phyloP scores from a whole-genome alignment of 352 stramenopile genomes.

The Phytophthora pseudosyringae region DNA sequence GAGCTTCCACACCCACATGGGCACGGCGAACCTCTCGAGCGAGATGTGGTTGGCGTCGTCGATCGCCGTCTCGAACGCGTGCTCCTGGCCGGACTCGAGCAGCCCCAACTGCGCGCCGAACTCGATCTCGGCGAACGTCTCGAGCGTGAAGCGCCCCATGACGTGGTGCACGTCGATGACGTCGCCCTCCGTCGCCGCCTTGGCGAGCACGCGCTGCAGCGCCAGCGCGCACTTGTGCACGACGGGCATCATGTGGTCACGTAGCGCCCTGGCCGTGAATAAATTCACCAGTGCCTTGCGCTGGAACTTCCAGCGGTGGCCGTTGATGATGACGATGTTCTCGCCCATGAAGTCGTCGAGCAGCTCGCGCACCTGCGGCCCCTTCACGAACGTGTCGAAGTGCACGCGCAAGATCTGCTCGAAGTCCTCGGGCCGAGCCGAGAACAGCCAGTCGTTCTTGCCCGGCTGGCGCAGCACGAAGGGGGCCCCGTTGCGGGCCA shows the following conservation, averaged over 20 bases:
- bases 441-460: conserved; percentile 48
- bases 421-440: conserved; percentile 46
- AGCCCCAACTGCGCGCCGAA: conserved; percentile 46
- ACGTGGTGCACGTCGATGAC: conserved; percentile 39
- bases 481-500: conserved; percentile 35
- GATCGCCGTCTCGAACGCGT: conserved; percentile 45
- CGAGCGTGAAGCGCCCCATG: conserved; percentile 48
- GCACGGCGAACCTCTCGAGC: conserved; percentile 33
- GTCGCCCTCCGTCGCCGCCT: conserved; percentile 9
- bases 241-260: conserved; percentile 45
- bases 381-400: conserved; percentile 62
- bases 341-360: conserved; percentile 55
- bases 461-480: conserved; percentile 48
- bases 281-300: conserved; percentile 49
- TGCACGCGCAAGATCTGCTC: conserved; percentile 61
- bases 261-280: conserved; percentile 47
- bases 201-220: conserved; percentile 32
- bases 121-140: conserved; percentile 56
- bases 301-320: conserved; percentile 51
- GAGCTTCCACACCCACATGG: conserved; percentile 54
- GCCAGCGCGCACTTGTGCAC: conserved; percentile 41
- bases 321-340: conserved; percentile 57
- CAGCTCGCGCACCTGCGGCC: conserved; percentile 40
- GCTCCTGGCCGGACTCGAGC: conserved; percentile 36
- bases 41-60: conserved; percentile 44